Conservation (phyloP, 2,329 filamentous ascomycete genomes). For the Clonostachys rhizophaga region DNA sequence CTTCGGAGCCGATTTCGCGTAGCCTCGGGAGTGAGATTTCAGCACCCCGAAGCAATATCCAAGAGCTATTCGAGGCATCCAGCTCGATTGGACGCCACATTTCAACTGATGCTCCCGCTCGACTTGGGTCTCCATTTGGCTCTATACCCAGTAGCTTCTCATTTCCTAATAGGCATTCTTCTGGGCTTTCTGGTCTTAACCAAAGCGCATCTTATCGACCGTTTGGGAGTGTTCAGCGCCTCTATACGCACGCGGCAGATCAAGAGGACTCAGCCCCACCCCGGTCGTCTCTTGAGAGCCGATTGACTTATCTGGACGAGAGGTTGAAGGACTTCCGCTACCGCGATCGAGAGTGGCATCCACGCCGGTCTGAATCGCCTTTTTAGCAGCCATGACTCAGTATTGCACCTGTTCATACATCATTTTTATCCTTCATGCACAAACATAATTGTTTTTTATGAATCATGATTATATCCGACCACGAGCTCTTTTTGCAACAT, state of each 20-base stretch:
- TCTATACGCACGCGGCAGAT: conserved; percentile 16
- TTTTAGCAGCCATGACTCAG: conserved; percentile 16
- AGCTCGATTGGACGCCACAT: conserved; percentile 4
- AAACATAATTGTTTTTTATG: too few species aligned
- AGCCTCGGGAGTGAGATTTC: conserved; percentile 28
- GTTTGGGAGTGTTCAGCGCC: conserved; percentile 54
- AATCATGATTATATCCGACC: too few species aligned
- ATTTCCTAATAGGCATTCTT: conserved; percentile 46
- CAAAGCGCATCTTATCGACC: conserved; percentile 39
- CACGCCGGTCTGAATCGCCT: conserved; percentile 44
- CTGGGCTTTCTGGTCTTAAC: conserved; percentile 40
- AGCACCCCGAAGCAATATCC: conserved; percentile 34
- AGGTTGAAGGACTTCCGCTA: conserved; percentile 50
- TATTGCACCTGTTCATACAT: too few species aligned
- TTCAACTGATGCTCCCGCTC: conserved; percentile 32
- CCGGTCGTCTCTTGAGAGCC: conserved; percentile 39
- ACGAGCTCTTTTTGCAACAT: too few species aligned
- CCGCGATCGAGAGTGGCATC: conserved; percentile 23
- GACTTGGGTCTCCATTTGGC: conserved; percentile 57
- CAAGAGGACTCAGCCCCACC: conserved; percentile 3
- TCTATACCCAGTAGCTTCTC: conserved; percentile 49
- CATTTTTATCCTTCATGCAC: too few species aligned
- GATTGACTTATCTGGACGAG: conserved; percentile 54
- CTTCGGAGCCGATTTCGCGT: conserved; percentile 24
- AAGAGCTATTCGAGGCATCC: conserved; percentile 29